Evolutionary conservation across 1,284 basidiomycete genomes (phyloP).

Genomic region (Athelia sp.): DNA sequence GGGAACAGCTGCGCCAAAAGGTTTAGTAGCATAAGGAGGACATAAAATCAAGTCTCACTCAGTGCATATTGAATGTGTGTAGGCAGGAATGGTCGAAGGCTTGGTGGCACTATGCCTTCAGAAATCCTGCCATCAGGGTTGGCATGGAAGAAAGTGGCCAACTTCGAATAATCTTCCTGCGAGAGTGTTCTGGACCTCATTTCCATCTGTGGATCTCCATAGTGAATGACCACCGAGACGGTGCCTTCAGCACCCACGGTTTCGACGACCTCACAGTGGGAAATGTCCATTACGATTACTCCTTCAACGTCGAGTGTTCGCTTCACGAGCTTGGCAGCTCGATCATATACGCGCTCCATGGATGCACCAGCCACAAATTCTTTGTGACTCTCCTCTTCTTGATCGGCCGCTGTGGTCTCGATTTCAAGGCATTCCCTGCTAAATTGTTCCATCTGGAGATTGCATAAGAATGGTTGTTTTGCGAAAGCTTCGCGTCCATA

Average conservation of each 20-base stretch:
- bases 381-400: conserved; percentile 21
- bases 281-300: conserved; percentile 88
- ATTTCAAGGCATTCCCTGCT: conserved; percentile 93
- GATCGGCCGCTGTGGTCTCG: conserved; percentile 53
- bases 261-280: conserved; percentile 86
- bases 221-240: conserved; percentile 57
- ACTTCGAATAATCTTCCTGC: conserved; percentile 64
- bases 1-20: conserved; percentile 65
- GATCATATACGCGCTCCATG: conserved; percentile 86
- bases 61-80: conserved; percentile 80
- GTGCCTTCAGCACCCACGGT: conserved; percentile 62
- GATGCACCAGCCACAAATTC: conserved; percentile 40
- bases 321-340: conserved; percentile 84
- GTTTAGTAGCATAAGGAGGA: conserved; percentile 2
- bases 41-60: conserved; percentile 44
- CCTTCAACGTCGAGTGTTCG: conserved; percentile 90
- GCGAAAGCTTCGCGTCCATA: conserved; percentile 24
- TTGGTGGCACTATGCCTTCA: conserved; percentile 76
- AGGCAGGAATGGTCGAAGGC: conserved; percentile 77
- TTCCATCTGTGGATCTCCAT: conserved; percentile 36
- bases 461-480: background rate
- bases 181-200: conserved; percentile 50
- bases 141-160: conserved; percentile 73
- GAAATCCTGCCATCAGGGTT: conserved; percentile 82
- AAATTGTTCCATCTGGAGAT: conserved; percentile 87